phyloP scores from a whole-genome alignment of 495 filamentous ascomycete genomes.

The Lasiosphaeria miniovina region DNA sequence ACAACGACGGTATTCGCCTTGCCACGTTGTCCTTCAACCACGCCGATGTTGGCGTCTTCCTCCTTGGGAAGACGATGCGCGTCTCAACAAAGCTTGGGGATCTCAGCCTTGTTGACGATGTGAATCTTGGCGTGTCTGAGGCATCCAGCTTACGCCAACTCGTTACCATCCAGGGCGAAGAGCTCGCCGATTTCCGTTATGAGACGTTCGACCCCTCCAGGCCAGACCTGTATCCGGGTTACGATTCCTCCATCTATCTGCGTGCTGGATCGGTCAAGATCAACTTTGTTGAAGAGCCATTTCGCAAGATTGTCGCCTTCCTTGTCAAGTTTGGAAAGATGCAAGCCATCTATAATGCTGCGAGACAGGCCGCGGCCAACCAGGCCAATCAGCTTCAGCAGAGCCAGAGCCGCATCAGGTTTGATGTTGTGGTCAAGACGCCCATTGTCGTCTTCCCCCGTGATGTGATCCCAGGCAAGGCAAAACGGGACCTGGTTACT shows the following conservation, averaged over 20 bases:
- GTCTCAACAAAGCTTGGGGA: conserved; percentile 84
- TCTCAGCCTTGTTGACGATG: conserved; percentile 84
- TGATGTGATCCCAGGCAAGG: conserved; percentile 55
- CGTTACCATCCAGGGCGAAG: conserved; percentile 88
- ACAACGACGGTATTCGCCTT: conserved; percentile 93
- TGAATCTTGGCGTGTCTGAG: conserved; percentile 83
- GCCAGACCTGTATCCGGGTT: conserved; percentile 75
- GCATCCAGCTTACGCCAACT: conserved; percentile 81
- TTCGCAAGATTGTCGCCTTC: conserved; percentile 97
- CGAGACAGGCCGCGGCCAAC: conserved; percentile 88
- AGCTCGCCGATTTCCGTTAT: conserved; percentile 96
- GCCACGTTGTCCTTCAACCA: conserved; percentile 90
- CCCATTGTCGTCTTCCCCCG: conserved; percentile 93
- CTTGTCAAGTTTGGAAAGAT: conserved; percentile 98
- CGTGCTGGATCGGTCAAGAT: conserved; percentile 91
- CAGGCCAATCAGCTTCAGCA: conserved; percentile 92
- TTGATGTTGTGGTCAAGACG: conserved; percentile 88
- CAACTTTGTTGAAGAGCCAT: conserved; percentile 94
- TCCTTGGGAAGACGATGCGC: conserved; percentile 79
- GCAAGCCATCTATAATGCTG: conserved; percentile 98
- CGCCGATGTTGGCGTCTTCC: conserved; percentile 84
- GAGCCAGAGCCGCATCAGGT: conserved; percentile 82
- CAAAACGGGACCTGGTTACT: conserved; percentile 74
- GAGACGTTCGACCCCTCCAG: conserved; percentile 84
- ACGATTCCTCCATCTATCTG: conserved; percentile 85